These are phyloP conservation scores for Sarcodon aspratus DNA, from an alignment of 768 basidiomycete genomes.

Conservation along the genomic window DNA sequence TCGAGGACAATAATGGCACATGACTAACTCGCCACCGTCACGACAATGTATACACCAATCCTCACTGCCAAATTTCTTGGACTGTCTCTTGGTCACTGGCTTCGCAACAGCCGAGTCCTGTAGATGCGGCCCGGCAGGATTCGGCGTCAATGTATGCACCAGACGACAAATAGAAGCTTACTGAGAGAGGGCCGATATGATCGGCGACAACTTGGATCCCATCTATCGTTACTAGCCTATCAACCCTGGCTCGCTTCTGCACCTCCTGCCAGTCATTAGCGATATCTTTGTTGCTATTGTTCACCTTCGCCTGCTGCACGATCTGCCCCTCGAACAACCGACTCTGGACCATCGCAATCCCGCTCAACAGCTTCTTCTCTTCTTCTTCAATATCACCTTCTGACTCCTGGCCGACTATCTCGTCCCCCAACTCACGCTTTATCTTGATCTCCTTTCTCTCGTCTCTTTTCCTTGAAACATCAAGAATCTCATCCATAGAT, in stretches of 20 bases:
- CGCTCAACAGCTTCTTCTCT: conserved; percentile 36
- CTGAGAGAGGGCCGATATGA: conserved; percentile 16
- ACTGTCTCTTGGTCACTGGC: conserved; percentile 18
- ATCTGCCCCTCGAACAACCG: conserved; percentile 45
- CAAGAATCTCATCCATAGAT: conserved; percentile 30
- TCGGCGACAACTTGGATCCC: conserved; percentile 23
- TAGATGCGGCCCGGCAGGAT: not conserved
- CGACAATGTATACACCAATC: conserved; percentile 50
- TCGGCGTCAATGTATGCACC: not conserved
- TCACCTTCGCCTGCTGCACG: conserved; percentile 14
- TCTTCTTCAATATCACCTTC: conserved; percentile 37
- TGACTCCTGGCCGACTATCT: conserved; percentile 9
- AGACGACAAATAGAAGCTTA: conserved; percentile 9
- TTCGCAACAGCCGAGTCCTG: conserved; percentile 7
- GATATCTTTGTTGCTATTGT: conserved; percentile 27
- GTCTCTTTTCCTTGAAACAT: conserved; percentile 32
- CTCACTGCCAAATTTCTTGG: conserved; percentile 33
- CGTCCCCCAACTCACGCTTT: conserved; percentile 16
- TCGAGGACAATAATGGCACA: conserved; percentile 42
- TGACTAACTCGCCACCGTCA: conserved; percentile 43
- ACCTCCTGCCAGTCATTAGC: conserved; percentile 34
- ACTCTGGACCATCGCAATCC: conserved; percentile 47
- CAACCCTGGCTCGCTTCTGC: conserved; percentile 30
- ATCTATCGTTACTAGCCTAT: conserved; percentile 27
- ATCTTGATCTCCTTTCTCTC: conserved; percentile 31